Evolutionary conservation across 2,329 filamentous ascomycete genomes (phyloP).

Genomic region (Hypoxylon sp.): DNA sequence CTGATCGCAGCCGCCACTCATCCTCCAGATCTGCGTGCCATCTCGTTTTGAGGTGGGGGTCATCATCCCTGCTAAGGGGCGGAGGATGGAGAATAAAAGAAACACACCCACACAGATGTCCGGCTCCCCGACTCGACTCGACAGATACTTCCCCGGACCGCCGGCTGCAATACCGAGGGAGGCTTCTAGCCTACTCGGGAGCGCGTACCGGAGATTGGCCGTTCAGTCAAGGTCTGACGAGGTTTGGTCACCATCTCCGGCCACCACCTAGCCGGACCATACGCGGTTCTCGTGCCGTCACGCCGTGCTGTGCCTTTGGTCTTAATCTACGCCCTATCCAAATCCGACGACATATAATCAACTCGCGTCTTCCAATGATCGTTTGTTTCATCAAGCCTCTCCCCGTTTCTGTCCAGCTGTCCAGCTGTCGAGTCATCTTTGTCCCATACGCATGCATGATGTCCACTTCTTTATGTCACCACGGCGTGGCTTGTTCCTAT

Average conservation of each 20-base stretch:
- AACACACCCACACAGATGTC: conserved; percentile 5
- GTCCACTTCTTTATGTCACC: not conserved
- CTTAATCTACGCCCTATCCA: conserved; percentile 12
- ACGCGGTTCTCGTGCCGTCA: conserved; percentile 22
- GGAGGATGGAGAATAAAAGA: too few relatives aligned
- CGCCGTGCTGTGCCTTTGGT: conserved; percentile 19
- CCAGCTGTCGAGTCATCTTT: not conserved
- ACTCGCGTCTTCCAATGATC: too few relatives aligned
- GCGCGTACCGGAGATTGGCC: not conserved
- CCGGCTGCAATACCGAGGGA: conserved; percentile 30
- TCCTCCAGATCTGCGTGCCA: conserved; percentile 7
- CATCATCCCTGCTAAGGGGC: conserved; percentile 19
- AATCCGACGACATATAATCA: conserved; percentile 8
- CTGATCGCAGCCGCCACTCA: conserved; percentile 12
- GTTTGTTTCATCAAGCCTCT: too few relatives aligned
- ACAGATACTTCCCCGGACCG: conserved; percentile 20
- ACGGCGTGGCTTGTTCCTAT: not conserved
- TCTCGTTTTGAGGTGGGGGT: conserved; percentile 26
- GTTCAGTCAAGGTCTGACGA: too few relatives aligned
- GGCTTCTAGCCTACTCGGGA: conserved; percentile 3
- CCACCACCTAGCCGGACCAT: conserved; percentile 6
- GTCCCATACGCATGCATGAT: not conserved
- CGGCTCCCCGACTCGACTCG: conserved; percentile 20
- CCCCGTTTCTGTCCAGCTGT: not conserved
- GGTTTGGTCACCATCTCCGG: conserved; percentile 11